Evolutionary conservation across 306 rosid species (phyloP).

Genomic region (Lagenaria siceraria): DNA sequence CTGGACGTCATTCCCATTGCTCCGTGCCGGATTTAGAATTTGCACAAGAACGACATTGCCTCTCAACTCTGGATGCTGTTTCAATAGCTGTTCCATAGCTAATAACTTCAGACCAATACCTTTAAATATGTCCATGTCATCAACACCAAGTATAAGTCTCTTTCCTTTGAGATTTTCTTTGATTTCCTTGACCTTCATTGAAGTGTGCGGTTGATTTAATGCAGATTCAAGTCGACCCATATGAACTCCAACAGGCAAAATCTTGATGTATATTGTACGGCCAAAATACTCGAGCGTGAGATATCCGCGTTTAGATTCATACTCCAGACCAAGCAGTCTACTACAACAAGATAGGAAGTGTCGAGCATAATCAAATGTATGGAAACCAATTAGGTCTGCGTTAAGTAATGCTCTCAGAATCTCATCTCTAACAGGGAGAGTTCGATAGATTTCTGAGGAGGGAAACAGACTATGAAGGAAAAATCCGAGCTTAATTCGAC

Average conservation of each 20-base stretch:
- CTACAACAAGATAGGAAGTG: conserved; percentile 80
- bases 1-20: conserved; percentile 45
- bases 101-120: conserved; percentile 66
- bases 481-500: conserved; percentile 62
- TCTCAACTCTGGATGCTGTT: conserved; percentile 31
- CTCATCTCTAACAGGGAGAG: conserved; percentile 72
- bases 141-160: conserved; percentile 60
- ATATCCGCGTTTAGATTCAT: conserved; percentile 64
- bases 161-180: conserved; percentile 39
- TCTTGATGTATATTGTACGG: conserved; percentile 62
- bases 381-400: conserved; percentile 71
- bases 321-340: conserved; percentile 71
- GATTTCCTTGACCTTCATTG: conserved; percentile 44
- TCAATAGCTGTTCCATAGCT: conserved; percentile 60
- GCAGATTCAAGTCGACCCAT: conserved; percentile 60
- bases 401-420: conserved; percentile 64
- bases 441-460: conserved; percentile 67
- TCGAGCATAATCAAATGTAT: conserved; percentile 86
- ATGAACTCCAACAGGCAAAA: conserved; percentile 73
- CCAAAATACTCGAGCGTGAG: conserved; percentile 76
- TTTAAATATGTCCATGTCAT: conserved; percentile 79
- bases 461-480: conserved; percentile 85
- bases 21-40: conserved; percentile 64
- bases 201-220: conserved; percentile 37
- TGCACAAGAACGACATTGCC: conserved; percentile 59